These are phyloP conservation scores for Apophysomyces ossiformis DNA, from an alignment of 371 early-diverging fungal species.

Conservation along the genomic window DNA sequence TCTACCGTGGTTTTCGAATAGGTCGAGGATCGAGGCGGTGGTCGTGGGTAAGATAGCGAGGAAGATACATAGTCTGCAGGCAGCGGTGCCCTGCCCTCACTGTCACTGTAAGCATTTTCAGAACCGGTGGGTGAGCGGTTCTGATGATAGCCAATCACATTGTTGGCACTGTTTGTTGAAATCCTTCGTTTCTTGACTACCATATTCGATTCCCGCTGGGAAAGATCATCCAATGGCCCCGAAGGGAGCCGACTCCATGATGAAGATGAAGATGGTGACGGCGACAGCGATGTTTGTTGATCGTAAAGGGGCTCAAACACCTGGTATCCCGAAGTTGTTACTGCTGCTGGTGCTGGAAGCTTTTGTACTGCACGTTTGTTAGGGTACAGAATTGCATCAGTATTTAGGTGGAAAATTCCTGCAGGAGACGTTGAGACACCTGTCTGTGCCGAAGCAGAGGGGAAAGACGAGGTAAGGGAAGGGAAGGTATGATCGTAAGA, in stretches of 20 bases:
- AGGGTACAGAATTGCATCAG: not conserved
- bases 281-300: not conserved
- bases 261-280: slow-evolving; percentile 1
- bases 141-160: slow-evolving; percentile 4
- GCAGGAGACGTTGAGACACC: slow-evolving; percentile 4
- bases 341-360: not conserved
- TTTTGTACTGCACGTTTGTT: not conserved
- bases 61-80: not conserved
- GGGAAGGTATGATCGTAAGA: slow-evolving; percentile 14
- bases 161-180: not conserved
- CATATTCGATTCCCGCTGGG: not conserved
- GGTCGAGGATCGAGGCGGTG: not conserved
- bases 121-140: slow-evolving; percentile 16
- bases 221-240: not conserved
- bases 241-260: not conserved
- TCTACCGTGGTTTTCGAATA: slow-evolving; percentile 19
- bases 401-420: not conserved
- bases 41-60: not conserved
- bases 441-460: slow-evolving; percentile 10
- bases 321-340: not conserved
- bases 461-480: slow-evolving; percentile 19
- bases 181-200: not conserved
- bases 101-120: slow-evolving; percentile 8
- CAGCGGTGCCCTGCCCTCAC: slow-evolving; percentile 1
- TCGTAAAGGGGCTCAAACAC: not conserved